These are phyloP conservation scores for Colletotrichum sp. DNA, from an alignment of 2,329 filamentous ascomycete species.

Conservation along the genomic window DNA sequence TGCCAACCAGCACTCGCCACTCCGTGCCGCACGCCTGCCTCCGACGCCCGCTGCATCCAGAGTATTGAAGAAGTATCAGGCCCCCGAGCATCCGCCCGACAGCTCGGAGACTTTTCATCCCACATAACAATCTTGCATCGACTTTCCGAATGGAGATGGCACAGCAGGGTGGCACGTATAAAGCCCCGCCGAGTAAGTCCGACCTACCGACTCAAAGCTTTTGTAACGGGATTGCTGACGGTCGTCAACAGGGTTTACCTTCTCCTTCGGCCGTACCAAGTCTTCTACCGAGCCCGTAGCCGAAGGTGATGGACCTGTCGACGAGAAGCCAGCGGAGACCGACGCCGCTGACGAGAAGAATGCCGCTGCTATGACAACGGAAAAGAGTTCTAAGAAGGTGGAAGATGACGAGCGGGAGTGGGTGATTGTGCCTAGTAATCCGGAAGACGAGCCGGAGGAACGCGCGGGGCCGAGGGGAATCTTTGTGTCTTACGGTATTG, in stretches of 20 bases:
- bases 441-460: not conserved
- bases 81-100: not conserved
- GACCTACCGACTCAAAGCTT: fast-evolving
- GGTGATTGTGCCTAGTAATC: not conserved
- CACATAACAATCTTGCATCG: not conserved
- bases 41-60: not conserved
- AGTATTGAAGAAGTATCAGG: not conserved
- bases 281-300: fast-evolving
- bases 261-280: not conserved
- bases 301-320: not conserved
- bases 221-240: not conserved
- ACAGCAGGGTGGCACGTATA: not conserved
- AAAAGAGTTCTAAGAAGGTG: not conserved
- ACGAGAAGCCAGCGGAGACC: not conserved
- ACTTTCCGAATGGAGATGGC: not conserved
- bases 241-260: not conserved
- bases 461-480: not conserved
- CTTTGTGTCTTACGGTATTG: not conserved
- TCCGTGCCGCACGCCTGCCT: not conserved
- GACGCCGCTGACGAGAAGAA: fast-evolving
- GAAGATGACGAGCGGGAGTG: not conserved
- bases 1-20: not conserved
- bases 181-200: not conserved
- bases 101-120: not conserved
- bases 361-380: not conserved